These are phyloP conservation scores for Fusarium armeniacum DNA, from an alignment of 2,329 filamentous ascomycete species.

Conservation along the genomic window DNA sequence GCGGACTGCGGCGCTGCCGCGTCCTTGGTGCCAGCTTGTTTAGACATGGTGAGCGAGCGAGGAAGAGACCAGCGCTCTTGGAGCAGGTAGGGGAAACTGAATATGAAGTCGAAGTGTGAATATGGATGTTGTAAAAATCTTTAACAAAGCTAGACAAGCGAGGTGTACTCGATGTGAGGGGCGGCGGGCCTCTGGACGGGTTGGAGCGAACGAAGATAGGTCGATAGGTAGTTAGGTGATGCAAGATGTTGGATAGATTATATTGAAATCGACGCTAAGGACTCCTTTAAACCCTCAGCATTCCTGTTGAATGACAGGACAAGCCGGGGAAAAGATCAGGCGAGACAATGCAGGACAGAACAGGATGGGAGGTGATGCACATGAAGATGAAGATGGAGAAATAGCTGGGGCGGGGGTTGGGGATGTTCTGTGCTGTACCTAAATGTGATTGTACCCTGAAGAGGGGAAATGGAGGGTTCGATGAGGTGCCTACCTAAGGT, in stretches of 20 bases:
- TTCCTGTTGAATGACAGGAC: constrained; percentile 11
- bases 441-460: constrained; percentile 1
- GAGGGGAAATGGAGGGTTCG: constrained; percentile 30
- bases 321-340: constrained; percentile 7
- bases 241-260: constrained; percentile 10
- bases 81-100: constrained; percentile 1
- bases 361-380: background rate
- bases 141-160: constrained; percentile 27
- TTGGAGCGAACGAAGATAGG: constrained; percentile 10
- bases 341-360: constrained; percentile 13
- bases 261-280: constrained; percentile 20
- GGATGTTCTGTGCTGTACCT: constrained; percentile 9
- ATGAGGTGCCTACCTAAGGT: constrained; percentile 24
- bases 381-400: constrained; percentile 34
- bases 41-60: constrained; percentile 39
- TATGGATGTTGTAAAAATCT: constrained; percentile 28
- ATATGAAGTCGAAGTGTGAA: constrained; percentile 15
- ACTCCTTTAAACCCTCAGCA: constrained; percentile 21
- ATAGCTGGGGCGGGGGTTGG: constrained; percentile 41
- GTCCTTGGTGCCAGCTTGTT: constrained; percentile 44
- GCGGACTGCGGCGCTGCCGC: constrained; percentile 47
- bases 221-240: background rate
- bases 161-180: constrained; percentile 28
- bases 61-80: constrained; percentile 27
- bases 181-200: constrained; percentile 25